Conservation (phyloP, 2,329 filamentous ascomycete species). For the Grosmannia clavigera region DNA sequence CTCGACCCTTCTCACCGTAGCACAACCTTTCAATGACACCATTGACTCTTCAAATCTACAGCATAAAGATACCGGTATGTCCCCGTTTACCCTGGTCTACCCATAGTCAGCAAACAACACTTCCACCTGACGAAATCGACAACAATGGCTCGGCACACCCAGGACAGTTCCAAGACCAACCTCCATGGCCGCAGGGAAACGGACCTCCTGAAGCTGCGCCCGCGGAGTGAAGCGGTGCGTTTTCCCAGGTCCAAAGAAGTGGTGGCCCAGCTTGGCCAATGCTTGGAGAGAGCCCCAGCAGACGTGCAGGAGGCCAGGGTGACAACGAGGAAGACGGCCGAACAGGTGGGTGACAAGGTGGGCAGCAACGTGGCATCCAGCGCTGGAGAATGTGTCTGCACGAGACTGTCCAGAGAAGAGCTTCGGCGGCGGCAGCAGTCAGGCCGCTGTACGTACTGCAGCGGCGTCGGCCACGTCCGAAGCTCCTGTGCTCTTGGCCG, state of each 20-base stretch:
- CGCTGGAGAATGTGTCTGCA: background rate
- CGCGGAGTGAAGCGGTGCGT: background rate
- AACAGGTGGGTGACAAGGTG: background rate
- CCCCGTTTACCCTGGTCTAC: no score
- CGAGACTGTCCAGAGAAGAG: conserved; percentile 2
- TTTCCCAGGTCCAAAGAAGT: no score
- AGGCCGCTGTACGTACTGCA: conserved; percentile 10
- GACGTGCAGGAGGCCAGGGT: background rate
- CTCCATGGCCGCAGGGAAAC: background rate
- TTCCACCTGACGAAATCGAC: background rate
- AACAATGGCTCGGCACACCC: background rate
- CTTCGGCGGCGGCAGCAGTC: background rate
- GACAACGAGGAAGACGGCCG: background rate
- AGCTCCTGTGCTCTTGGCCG: conserved; percentile 6
- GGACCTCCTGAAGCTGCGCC: background rate
- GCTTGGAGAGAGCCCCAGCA: background rate
- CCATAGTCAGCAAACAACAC: background rate
- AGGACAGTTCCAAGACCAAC: background rate
- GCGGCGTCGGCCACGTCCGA: conserved; percentile 3
- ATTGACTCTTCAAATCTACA: background rate
- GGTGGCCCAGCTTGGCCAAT: no score
- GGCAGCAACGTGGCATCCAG: background rate
- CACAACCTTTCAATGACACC: background rate
- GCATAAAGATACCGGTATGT: background rate
- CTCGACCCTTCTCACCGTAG: background rate